Percentiles rank a stretch among this genome's conserved stretches.
Conservation (phyloP, 768 basidiomycete genomes). For the Mycena epipterygia region DNA sequence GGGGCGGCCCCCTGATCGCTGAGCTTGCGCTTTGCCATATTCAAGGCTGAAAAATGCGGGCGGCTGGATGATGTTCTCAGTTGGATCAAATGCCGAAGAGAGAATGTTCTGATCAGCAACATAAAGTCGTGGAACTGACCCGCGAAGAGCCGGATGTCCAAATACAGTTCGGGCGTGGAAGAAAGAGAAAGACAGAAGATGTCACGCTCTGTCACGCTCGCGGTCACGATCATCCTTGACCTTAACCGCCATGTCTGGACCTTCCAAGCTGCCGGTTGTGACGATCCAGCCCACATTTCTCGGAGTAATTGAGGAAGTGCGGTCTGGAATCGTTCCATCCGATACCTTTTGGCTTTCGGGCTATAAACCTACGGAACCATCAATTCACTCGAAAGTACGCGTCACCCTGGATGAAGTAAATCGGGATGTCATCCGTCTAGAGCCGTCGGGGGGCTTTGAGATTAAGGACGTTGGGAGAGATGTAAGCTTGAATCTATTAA, state of each 20-base stretch:
- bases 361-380: slow-evolving; percentile 66
- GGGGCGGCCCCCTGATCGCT: background rate
- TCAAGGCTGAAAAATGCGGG: background rate
- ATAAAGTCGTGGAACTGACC: background rate
- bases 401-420: slow-evolving; percentile 68
- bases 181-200: background rate
- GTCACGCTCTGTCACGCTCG: background rate
- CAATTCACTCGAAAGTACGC: slow-evolving; percentile 75
- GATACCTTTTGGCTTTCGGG: slow-evolving; percentile 85
- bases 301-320: slow-evolving; percentile 73
- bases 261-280: slow-evolving; percentile 59
- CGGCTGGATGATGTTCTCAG: background rate
- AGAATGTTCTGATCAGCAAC: slow-evolving; percentile 3
- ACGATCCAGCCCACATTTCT: slow-evolving; percentile 74
- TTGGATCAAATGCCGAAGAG: background rate
- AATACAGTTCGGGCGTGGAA: no score
- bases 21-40: slow-evolving; percentile 28
- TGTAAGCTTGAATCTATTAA: slow-evolving; percentile 6
- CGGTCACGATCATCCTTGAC: slow-evolving; percentile 1
- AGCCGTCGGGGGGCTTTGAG: slow-evolving; percentile 61
- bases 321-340: slow-evolving; percentile 63
- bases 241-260: slow-evolving; percentile 20
- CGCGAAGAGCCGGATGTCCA: no score
- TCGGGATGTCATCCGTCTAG: slow-evolving; percentile 61
- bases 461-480: slow-evolving; percentile 46